Base-by-base conservation (phyloP, 2,329 filamentous ascomycete genomes). In the Cephalotrichum gorgonifer region DNA sequence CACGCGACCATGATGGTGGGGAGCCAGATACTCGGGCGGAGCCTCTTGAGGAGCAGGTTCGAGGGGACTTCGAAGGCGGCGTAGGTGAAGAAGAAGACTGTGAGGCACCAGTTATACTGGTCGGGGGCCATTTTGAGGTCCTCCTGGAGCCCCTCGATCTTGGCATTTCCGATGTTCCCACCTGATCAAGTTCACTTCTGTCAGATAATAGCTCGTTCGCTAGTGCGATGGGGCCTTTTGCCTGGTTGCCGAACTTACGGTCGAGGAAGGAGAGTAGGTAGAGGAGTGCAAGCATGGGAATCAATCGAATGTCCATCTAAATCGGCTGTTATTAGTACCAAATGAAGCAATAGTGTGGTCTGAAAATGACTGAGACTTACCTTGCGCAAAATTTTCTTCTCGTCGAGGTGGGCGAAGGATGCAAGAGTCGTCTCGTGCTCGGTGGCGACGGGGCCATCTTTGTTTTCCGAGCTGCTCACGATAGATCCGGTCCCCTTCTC, bases 231-330 rank as follows among this genome's bases (percentile, higher is more conserved):
- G 44, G 33, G 31, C 26, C 6, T 14, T 15, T n/a, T n/a, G n/a
- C n/a, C n/a, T n/a, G n/a, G n/a, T n/a, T n/a, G n/a, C n/a, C n/a
- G n/a, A 39, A 58, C 64, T 57, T 54, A 68, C 73, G 72, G 59
- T 87, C 83, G 22, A 87, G 71, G 58, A 84, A 87, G 23, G 80
- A 83, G 1, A 87, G 70, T 12, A 87, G 68, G 56, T 86, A 87
- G 1, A 87, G 70, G 25, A 78, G 44, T 9, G 86, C 71, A 74
- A 93, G 58, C 83, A 75, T 74, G 0, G 80, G 80, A 14, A 77
- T 73, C 22, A 78, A 57, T 3, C 69, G 71, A 22, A 71, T 52
- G 48, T 76, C 74, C 68, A 77, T 75, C 72, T n/a, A n/a, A n/a
- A n/a, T n/a, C n/a, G n/a, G n/a, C n/a, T n/a, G n/a, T n/a, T n/a